phyloP scores from a whole-genome alignment of 345 rosid genomes.

The Corchorus olitorius region DNA sequence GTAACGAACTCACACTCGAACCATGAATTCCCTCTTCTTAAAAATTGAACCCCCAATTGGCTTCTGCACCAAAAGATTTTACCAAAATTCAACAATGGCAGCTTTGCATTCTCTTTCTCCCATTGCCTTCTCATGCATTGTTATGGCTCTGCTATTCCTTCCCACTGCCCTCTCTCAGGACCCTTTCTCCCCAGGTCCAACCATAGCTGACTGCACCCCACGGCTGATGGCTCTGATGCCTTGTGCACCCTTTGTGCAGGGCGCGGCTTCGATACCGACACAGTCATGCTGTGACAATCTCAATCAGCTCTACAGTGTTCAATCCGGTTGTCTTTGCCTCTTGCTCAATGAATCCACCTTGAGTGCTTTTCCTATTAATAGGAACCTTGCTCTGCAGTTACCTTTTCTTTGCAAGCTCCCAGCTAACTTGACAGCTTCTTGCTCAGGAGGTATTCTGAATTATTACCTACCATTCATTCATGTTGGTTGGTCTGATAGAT shows the following conservation, averaged over 20 bases:
- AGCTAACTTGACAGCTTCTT: conserved; percentile 41
- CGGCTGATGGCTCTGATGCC: conserved; percentile 58
- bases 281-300: conserved; percentile 71
- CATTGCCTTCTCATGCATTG: conserved; percentile 26
- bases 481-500: not conserved
- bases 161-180: conserved; percentile 39
- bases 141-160: conserved; percentile 33
- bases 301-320: conserved; percentile 47
- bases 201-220: conserved; percentile 49
- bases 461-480: not conserved
- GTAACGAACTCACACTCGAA: conserved; percentile 46
- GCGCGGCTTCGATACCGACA: conserved; percentile 49
- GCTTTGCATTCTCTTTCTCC: conserved; percentile 14
- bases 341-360: conserved; percentile 56
- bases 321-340: conserved; percentile 71
- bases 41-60: not conserved
- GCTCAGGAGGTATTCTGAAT: conserved; percentile 45
- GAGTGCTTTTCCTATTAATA: conserved; percentile 60
- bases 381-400: conserved; percentile 60
- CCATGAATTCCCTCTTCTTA: conserved; percentile 39
- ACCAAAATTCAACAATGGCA: conserved; percentile 30
- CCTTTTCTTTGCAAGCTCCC: conserved; percentile 59
- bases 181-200: conserved; percentile 34
- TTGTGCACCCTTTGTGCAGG: conserved; percentile 77
- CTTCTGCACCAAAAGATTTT: conserved; percentile 14